Conservation (phyloP, 2,329 filamentous ascomycete species). For the Trichothecium sympodiale region DNA sequence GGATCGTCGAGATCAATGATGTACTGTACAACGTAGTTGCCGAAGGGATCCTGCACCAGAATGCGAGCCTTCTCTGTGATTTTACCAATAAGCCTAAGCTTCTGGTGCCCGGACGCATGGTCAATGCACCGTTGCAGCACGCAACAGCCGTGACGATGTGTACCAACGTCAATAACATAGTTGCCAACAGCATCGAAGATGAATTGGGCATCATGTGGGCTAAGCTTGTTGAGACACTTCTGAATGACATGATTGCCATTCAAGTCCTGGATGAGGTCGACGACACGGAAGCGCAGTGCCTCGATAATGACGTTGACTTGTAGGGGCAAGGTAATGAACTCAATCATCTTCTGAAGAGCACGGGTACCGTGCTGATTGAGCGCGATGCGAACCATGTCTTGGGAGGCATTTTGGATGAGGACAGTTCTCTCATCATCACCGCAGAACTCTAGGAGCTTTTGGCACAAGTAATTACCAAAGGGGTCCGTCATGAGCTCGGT, state of each 20-base stretch:
- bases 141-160: constrained; percentile 94
- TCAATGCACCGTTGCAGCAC: constrained; percentile 97
- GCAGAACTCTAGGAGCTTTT: constrained; percentile 93
- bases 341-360: constrained; percentile 98
- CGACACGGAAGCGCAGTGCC: constrained; percentile 72
- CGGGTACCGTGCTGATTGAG: constrained; percentile 95
- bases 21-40: constrained; percentile 98
- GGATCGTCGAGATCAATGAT: constrained; percentile 89
- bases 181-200: constrained; percentile 90
- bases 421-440: constrained; percentile 90
- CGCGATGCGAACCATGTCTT: constrained; percentile 83
- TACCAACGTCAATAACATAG: constrained; percentile 83
- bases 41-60: constrained; percentile 92
- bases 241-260: constrained; percentile 99
- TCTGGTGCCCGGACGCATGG: constrained; percentile 84
- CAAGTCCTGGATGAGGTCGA: constrained; percentile 90
- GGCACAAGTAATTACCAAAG: constrained; percentile 98
- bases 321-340: constrained; percentile 76
- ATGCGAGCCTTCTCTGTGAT: constrained; percentile 84
- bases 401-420: constrained; percentile 80
- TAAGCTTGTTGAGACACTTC: constrained; percentile 94
- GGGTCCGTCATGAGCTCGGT: constrained; percentile 98
- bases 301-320: constrained; percentile 84
- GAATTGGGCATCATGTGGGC: constrained; percentile 76
- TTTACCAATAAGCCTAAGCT: constrained; percentile 70